Evolutionary conservation across 768 basidiomycete genomes (phyloP), one percentile per base, ranked within the genome.

Genomic region (Naganishia randhawae): DNA sequence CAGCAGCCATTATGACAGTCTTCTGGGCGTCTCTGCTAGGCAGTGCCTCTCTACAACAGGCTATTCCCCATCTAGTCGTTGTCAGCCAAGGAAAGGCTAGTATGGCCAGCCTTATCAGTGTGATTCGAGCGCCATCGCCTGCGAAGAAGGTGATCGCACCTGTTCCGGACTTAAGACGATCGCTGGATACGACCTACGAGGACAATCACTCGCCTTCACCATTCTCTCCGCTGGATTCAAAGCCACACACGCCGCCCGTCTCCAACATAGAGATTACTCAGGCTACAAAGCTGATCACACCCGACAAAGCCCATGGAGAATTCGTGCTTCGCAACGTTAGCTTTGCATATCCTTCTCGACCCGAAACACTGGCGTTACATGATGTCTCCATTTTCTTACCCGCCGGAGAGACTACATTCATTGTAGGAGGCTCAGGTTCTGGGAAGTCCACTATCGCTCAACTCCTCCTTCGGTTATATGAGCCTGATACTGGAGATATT

Each of bases 1-100:
- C 89, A 0, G 92, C 92, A 0, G 85, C 88, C 39, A 89, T 97
- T 71, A 94, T 93, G 88, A 87, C 89, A n/a, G 91, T 94, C 62
- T 99, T 98, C 79, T 98, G 95, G 94, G 93, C 95, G 0, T 93
- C 91, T 77, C 82, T 97, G 25, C 89, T 97, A 69, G 92, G 91
- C 0, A 88, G 89, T 0, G 88, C 85, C 73, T 92, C 91, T 77
- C 81, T 96, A 2, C 92, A 96, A 77, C 86, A 89, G 84, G 87
- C 87, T 73, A 86, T 97, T 11, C 92, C 93, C 0, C 86, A 90
- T 69, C 81, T 91, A 72, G 87, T 93, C 70, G 80, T 83, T 33
- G 81, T 96, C 68, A 84, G 88, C 19, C 89, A 89, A 76, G 95
- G 92, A 65, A 96, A 95, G 77, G 85, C 85, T 65, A 86, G 89